Base-by-base conservation (phyloP, 2,329 filamentous ascomycete genomes). In the Scytalidium lignicola region DNA sequence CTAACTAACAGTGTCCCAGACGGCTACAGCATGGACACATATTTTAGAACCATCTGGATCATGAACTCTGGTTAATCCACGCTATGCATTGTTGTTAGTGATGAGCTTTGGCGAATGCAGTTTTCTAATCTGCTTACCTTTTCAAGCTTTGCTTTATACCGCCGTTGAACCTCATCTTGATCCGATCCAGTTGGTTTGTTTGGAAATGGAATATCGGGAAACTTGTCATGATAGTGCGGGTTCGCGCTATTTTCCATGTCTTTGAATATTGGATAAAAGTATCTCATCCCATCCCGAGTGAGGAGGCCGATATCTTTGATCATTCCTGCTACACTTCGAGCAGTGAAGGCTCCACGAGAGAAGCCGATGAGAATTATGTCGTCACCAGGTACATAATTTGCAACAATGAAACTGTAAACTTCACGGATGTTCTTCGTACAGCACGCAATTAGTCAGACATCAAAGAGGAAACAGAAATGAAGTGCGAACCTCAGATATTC, bases 1-100 rank as follows among this genome's bases (percentile, higher is more conserved):
- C 15, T 4, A 37, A 74, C 64, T 61, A 2, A 64, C 66, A 1
- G 74, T 78, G 55, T 78, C 74, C 70, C 71, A 78, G 5, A 76
- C 74, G 4, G 67, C 74, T 21, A 76, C 64, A 1, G 72, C 73
- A 51, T 71, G 69, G 48, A 77, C 66, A 9, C 58, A 65, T 29
- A 77, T 65, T 51, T 22, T 63, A 54, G 18, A 54, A 46, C 59
- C 62, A 41, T 69, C 62, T 6, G 53, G 57, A 50, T 62, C 65
- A n/a, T 63, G 60, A 43, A 70, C 65, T 28, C 67, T 63, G 1
- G 70, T 70, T 47, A 70, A 61, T 2, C 54, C 55, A 23, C 58
- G 49, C 62, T 69, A 45, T 7, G 23, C 20, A n/a, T n/a, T n/a
- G n/a, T 10, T 3, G 26, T 57, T 41, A 56, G 52, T 39, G 3